Base-by-base conservation (phyloP, 768 basidiomycete species). In the Kwoniella botswanensis region DNA sequence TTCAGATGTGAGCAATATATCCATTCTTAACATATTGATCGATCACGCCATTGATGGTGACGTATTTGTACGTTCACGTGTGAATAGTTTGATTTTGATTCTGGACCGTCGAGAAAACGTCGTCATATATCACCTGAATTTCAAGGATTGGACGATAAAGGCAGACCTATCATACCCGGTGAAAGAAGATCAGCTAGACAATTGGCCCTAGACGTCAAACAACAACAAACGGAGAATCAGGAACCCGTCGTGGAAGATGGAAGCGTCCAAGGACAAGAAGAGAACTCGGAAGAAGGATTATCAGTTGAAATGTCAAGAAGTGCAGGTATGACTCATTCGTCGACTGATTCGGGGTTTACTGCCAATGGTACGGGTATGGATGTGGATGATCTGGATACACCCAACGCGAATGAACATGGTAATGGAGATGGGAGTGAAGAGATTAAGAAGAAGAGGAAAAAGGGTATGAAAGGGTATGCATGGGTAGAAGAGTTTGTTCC, bases 101-200 rank as follows among this genome's bases (percentile, higher is more conserved):
- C 46, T 17, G 68, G 63, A 60, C 58, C 68, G 5, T 73, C 72
- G 29, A 63, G 67, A 21, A 57, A 60, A 22, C 64, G 66, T 22
- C 26, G 29, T 46, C 46, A 46, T 10, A 22, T 29, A 10, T 52
- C 59, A 52, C 60, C 53, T 9, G 66, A 64, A 26, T 63, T 59
- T n/a, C 63, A 70, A 12, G 67, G 63, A 2, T 56, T 57, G 12
- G 63, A 65, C 22, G 44, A 44, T 17, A 65, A 55, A 46, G 69
- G 58, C 4, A 57, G 65, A 46, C 59, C 62, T 4, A 58, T 74
- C 44, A 80, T 80, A 41, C 79, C 77, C 9, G 79, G 79, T 21
- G 79, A 80, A 58, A 64, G 79, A 22, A 58, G 67, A 35, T 80
- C 77, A 1, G 71, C 71, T 12, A 60, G 79, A 63, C 53, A 66